Conservation (phyloP, 2,329 filamentous ascomycete species). For the Clonostachys chloroleuca region DNA sequence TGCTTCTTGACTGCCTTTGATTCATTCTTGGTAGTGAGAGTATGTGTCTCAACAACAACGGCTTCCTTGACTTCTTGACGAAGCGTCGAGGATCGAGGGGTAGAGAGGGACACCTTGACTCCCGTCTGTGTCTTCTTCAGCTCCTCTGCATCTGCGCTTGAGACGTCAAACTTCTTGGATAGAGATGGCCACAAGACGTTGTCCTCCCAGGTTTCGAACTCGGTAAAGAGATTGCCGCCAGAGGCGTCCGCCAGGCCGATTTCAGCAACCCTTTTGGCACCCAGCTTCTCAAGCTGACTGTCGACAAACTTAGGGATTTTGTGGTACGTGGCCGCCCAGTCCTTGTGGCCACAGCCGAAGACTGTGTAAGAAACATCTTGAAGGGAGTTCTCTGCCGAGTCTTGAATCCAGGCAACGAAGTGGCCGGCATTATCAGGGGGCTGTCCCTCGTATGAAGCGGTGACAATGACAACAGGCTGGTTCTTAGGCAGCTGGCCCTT, state of each 20-base stretch:
- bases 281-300: constrained; percentile 27
- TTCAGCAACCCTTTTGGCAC: constrained; percentile 16
- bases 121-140: constrained; percentile 10
- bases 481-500: constrained; percentile 55
- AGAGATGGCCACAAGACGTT: constrained; percentile 39
- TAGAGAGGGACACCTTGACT: constrained; percentile 38
- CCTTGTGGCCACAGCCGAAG: constrained; percentile 61
- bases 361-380: constrained; percentile 57
- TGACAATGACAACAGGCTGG: constrained; percentile 61
- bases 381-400: constrained; percentile 34
- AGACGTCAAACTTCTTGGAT: constrained; percentile 34
- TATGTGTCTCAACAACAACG: constrained; percentile 44
- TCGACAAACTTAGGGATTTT: constrained; percentile 56
- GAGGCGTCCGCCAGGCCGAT: constrained; percentile 52
- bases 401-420: constrained; percentile 61
- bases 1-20: constrained; percentile 46
- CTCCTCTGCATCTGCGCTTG: constrained; percentile 14
- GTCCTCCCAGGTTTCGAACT: constrained; percentile 60
- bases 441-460: constrained; percentile 65
- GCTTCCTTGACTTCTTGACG: constrained; percentile 57
- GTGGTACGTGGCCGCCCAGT: constrained; percentile 56
- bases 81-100: constrained; percentile 46
- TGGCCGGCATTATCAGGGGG: constrained; percentile 64
- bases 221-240: constrained; percentile 54
- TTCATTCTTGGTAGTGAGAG: constrained; percentile 41